Base-by-base conservation (phyloP, 2,329 filamentous ascomycete genomes). In the Rutstroemia sp. region DNA sequence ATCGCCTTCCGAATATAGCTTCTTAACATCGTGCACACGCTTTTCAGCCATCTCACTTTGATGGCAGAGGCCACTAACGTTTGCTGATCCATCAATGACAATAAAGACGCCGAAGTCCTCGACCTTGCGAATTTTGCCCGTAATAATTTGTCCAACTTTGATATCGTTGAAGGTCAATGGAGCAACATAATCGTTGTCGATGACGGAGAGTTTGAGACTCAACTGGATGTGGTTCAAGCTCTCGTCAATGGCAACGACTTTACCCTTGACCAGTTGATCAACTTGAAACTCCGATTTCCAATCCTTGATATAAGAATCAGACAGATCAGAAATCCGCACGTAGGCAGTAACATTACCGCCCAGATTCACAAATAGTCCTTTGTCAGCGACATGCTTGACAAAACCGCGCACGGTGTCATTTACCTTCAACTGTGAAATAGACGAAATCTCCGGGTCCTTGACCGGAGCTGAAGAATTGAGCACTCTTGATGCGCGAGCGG, bases 51-150 rank as follows among this genome's bases (percentile, higher is more conserved):
- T 91, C 70, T 99, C 87, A 61, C 85, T 92, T 60, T 88, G 83
- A 71, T 99, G 94, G 71, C 92, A 97, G 9, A 99, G 79, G 60
- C 94, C 94, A 64, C 92, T 95, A 60, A 99, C 83, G 64, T 95
- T 95, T 55, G 82, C 79, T 4, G 92, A 95, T 59, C 87, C 85
- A 70, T 96, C 90, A 19, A 99, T 77, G 45, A 95, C 82, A 64
- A 99, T 88, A 71, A 99, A 99, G 5, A 92, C 92, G 62, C 94
- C 94, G 70, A 92, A 99, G 34, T 96, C 88, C 67, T 95, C 90
- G 2, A 97, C 91, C 72, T 95, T 96, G 65, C 92, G 86, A 56
- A 99, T 83, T 69, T 90, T 95, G 49, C 92, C 94, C 12, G 89
- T 95, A 37, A 99, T 80, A 34, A 91, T 75, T 71, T 95, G 88